Evolutionary conservation across 179 eudicot genomes (phyloP), one percentile per base, ranked within the genome.

Genomic region (Pouteria campechiana): DNA sequence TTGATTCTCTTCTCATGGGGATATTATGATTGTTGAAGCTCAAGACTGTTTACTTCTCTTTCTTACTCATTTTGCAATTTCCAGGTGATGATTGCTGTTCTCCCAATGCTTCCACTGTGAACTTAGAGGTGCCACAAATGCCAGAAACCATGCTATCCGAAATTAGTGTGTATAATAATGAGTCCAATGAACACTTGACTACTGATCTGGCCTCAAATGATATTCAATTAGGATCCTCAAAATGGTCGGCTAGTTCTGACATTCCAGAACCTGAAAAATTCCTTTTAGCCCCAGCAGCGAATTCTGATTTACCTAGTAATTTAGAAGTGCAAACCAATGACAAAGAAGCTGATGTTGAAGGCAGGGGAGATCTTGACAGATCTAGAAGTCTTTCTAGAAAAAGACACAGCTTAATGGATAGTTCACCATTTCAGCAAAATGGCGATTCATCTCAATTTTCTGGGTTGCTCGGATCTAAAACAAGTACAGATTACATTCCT

Each of bases 391-490:
- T 64, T 37, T 55, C 83, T 27, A 77, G 82, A 32, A 82, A 70
- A 58, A 92, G 87, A 66, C 86, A 96, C 51, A 87, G 75, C 60
- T 87, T 64, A 34, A 70, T 85, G 1, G 99, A 92, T 62, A 92
- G 96, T 68, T 68, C 88, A 37, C 55, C 87, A 58, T 79, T n/a
- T n/a, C n/a, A 75, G 34, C 92, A 82, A 61, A 79, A 83, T 65
- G 44, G 76, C 29, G 70, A 79, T 70, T 79, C 96, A 49, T 68
- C 58, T 50, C 85, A 74, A 28, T 79, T 96, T 43, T 67, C 73
- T 9, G 74, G 73, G 43, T 67, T 66, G 14, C 69, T 66, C 41
- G 78, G 59, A 50, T 62, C 71, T 33, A 92, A 73, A 67, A 78
- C 71, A 58, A 55, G 83, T 29, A 55, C 44, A 10, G 96, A 63